phyloP scores from a whole-genome alignment of 1,139 yeast species.

The Geotrichum australiense region DNA sequence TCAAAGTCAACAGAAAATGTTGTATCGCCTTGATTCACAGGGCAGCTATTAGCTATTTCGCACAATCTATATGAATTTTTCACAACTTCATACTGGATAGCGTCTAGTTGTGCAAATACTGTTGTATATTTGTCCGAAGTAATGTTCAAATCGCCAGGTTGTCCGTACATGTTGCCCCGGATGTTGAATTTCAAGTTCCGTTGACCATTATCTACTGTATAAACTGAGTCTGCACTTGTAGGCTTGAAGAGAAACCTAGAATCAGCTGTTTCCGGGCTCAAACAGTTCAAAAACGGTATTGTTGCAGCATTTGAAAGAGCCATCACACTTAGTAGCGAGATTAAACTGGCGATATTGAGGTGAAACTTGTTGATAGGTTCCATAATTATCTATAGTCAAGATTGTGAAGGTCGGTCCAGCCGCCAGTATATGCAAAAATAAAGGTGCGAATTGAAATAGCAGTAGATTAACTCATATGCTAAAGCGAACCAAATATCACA shows the following conservation, averaged over 20 bases:
- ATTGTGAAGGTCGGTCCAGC: too few species aligned
- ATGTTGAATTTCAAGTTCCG: constrained; percentile 19
- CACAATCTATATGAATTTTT: constrained; percentile 29
- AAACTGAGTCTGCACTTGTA: constrained; percentile 8
- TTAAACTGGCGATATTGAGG: too few species aligned
- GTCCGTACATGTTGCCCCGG: constrained; percentile 24
- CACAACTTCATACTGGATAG: constrained; percentile 22
- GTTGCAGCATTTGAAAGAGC: not conserved
- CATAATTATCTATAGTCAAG: too few species aligned
- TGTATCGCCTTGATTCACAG: constrained; percentile 26
- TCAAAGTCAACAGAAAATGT: constrained; percentile 24
- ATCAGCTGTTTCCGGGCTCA: constrained; percentile 3
- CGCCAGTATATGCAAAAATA: too few species aligned
- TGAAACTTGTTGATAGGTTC: too few species aligned
- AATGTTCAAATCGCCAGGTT: constrained; percentile 25
- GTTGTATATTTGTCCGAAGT: constrained; percentile 28
- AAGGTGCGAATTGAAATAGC: too few species aligned
- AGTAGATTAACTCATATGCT: too few species aligned
- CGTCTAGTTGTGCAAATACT: constrained; percentile 23
- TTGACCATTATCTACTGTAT: constrained; percentile 4
- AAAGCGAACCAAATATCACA: too few species aligned
- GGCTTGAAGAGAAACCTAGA: constrained; percentile 12
- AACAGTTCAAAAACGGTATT: constrained; percentile 1
- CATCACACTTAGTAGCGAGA: too few species aligned
- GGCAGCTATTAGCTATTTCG: constrained; percentile 27